These are phyloP conservation scores for Ganoderma leucocontextum DNA, from an alignment of 1,284 basidiomycete genomes.

Conservation along the genomic window DNA sequence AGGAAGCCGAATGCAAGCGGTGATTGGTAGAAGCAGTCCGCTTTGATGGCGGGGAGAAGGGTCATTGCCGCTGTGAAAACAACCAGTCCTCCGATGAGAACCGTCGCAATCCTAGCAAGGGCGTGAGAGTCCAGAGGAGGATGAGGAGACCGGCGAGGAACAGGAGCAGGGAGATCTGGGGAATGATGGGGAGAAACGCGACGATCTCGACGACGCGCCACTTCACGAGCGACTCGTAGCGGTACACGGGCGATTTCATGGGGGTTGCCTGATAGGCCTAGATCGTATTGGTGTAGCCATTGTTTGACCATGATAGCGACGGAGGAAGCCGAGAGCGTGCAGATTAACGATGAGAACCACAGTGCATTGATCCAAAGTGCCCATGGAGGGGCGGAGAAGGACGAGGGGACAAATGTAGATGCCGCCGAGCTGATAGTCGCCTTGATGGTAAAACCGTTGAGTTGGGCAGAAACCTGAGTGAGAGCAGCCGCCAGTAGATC, in stretches of 20 bases:
- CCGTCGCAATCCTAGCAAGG: slow-evolving; percentile 12
- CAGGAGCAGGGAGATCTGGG: slow-evolving; percentile 18
- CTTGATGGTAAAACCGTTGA: slow-evolving; percentile 7
- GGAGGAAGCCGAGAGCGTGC: slow-evolving; percentile 17
- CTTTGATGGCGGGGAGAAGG: slow-evolving; percentile 14
- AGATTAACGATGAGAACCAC: slow-evolving; percentile 18
- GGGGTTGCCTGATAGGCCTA: slow-evolving; percentile 10
- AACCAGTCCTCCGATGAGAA: slow-evolving; percentile 10
- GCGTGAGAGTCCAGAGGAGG: slow-evolving; percentile 23
- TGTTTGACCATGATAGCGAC: slow-evolving; percentile 18
- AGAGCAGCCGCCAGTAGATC: slow-evolving; percentile 18
- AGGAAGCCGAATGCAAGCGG: slow-evolving; percentile 13
- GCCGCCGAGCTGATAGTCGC: slow-evolving; percentile 5
- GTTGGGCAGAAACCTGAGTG: slow-evolving; percentile 22
- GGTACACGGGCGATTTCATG: slow-evolving; percentile 15
- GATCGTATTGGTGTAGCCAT: slow-evolving; percentile 18
- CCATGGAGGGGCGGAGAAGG: slow-evolving; percentile 12
- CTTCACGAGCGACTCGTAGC: slow-evolving; percentile 12
- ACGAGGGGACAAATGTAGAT: slow-evolving; percentile 2
- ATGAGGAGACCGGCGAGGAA: slow-evolving; percentile 23
- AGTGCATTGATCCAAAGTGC: slow-evolving; percentile 31
- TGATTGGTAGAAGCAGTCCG: slow-evolving; percentile 22
- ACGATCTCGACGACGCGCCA: slow-evolving; percentile 22
- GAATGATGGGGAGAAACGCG: slow-evolving; percentile 18
- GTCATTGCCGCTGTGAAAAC: slow-evolving; percentile 10